Base-by-base conservation (phyloP, 2,329 filamentous ascomycete species). In the Nothomitra cinnamomea region DNA sequence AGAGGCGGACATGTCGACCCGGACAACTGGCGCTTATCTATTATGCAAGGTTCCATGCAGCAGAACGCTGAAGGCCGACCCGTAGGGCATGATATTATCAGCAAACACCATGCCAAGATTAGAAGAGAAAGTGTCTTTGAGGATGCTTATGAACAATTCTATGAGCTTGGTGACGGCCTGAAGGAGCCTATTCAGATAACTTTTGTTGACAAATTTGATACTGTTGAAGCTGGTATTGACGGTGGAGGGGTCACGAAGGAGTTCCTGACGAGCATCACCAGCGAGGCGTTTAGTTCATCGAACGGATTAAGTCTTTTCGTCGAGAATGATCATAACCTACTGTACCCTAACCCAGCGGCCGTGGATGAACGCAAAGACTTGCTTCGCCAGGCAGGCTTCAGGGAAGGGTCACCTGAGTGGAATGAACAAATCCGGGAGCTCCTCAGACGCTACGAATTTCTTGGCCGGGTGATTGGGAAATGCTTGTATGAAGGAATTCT, bases 221-320 rank as follows among this genome's bases (percentile, higher is more conserved):
- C 83, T 1, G 75, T 79, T 6, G 92, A 98, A 68, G 90, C 90
- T 12, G 92, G 92, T 8, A 96, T 98, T 54, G 92, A 98, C 63
- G 92, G 92, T 0, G 92, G 92, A 7, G 92, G 92, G 57, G 92
- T 98, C 7, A 95, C 90, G 1, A 98, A 98, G 61, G 92, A 98
- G 62, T 98, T 98, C 57, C 73, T 98, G 12, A 95, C 83, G 1
- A 92, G 85, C 57, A 79, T 95, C 50, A 94, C 87, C 1, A 82
- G 77, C 19, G 85, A 95, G 65, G 88, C 88, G 0, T 94, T 96
- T 63, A 77, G 75, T 58, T 73, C 77, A 1, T 69, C 76, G 2
- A 69, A 72, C 19, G 70, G 72, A 1, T 70, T 77, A 15, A 73
- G 76, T 42, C 76, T 94, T 57, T 98, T 98, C 62, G 72, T 81